Conservation (phyloP, 805 yeast genomes). For the Wickerhamiella brachini region DNA sequence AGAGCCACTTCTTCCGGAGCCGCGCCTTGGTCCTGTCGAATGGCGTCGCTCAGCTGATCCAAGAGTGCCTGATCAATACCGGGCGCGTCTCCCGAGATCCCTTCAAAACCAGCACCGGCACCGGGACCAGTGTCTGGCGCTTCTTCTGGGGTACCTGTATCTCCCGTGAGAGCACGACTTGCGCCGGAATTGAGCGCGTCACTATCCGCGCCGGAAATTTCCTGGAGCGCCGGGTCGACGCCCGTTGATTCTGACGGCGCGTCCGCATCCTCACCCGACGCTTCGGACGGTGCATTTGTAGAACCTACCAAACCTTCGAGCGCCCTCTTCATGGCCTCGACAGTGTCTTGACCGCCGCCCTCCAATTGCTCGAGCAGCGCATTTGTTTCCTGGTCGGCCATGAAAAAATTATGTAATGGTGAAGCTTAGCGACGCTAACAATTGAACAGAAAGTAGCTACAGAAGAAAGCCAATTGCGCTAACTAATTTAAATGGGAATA, state of each 20-base stretch:
- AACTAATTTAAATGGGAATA: no score
- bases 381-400: neutral
- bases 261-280: neutral
- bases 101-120: neutral
- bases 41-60: constrained; percentile 1
- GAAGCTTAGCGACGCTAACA: no score
- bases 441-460: no score
- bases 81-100: neutral
- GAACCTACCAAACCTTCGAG: neutral
- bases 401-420: neutral
- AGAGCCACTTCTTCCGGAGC: no score
- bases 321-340: neutral
- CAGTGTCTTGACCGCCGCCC: neutral
- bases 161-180: no score
- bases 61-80: neutral
- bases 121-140: no score
- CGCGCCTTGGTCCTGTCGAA: neutral
- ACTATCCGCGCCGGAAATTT: neutral
- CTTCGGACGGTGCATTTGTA: neutral
- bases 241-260: neutral
- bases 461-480: no score
- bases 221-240: neutral
- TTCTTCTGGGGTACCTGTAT: no score
- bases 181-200: neutral
- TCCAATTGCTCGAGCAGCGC: neutral